These are phyloP conservation scores for Lomentospora prolificans DNA, from an alignment of 2,329 filamentous ascomycete species.

Conservation along the genomic window DNA sequence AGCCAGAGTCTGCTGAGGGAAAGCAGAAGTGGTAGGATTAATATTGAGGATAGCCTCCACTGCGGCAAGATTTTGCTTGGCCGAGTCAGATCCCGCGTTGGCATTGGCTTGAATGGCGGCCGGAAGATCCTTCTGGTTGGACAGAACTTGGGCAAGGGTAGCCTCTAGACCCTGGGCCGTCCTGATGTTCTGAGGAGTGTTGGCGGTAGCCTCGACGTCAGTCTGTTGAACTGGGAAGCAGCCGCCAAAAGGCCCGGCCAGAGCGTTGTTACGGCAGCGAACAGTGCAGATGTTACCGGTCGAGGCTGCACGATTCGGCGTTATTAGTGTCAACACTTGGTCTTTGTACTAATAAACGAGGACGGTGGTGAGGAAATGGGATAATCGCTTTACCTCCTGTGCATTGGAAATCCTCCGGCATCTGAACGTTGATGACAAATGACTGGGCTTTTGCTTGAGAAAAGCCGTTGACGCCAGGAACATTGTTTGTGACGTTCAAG, in stretches of 20 bases:
- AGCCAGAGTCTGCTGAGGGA: constrained; percentile 23
- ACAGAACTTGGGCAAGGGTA: constrained; percentile 36
- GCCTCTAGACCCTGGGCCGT: constrained; percentile 35
- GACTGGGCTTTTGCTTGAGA: constrained; percentile 44
- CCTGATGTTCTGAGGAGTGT: constrained; percentile 33
- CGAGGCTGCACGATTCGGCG: constrained; percentile 31
- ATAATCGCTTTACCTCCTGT: constrained; percentile 30
- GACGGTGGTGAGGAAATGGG: neutral
- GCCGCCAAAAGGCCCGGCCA: constrained; percentile 46
- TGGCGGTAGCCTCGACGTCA: constrained; percentile 24
- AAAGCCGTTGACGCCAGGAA: constrained; percentile 47
- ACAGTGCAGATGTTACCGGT: constrained; percentile 50
- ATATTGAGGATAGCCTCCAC: constrained; percentile 27
- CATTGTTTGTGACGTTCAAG: constrained; percentile 46
- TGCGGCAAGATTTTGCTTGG: constrained; percentile 22
- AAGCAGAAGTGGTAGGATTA: constrained; percentile 18
- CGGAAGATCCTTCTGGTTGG: constrained; percentile 40
- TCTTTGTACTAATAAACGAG: constrained; percentile 10
- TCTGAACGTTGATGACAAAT: constrained; percentile 44
- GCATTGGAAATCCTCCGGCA: constrained; percentile 40
- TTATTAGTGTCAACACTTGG: neutral
- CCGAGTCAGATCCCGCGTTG: constrained; percentile 23
- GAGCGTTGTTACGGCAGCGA: constrained; percentile 49
- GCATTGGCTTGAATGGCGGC: constrained; percentile 30
- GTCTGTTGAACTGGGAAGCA: constrained; percentile 49